Evolutionary conservation across 805 yeast genomes (phyloP).

Genomic region (Nakazawaea sp.): DNA sequence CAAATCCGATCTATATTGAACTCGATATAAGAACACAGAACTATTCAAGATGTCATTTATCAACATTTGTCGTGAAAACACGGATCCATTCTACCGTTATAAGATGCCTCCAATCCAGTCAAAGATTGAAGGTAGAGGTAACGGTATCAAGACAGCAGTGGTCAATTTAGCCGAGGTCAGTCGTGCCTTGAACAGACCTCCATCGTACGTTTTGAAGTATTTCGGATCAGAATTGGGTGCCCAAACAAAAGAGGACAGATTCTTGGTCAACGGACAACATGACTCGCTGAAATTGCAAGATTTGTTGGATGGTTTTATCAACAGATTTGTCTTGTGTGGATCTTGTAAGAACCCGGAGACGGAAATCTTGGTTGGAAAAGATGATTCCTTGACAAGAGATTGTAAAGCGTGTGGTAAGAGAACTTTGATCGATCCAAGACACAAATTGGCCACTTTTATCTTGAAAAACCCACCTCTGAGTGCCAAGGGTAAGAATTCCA

Average conservation of each 20-base stretch:
- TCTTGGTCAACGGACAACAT: slow-evolving; percentile 90
- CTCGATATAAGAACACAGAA: neutral
- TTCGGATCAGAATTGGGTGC: slow-evolving; percentile 98
- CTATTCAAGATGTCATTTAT: slow-evolving; percentile 62
- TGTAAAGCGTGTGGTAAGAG: slow-evolving; percentile 98
- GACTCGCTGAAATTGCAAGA: slow-evolving; percentile 89
- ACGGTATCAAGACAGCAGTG: slow-evolving; percentile 96
- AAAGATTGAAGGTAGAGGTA: slow-evolving; percentile 97
- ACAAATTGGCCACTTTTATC: slow-evolving; percentile 80
- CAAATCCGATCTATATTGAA: neutral
- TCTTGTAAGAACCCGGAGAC: slow-evolving; percentile 98
- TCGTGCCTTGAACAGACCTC: slow-evolving; percentile 89
- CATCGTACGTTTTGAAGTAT: slow-evolving; percentile 85
- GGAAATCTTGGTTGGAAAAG: slow-evolving; percentile 73
- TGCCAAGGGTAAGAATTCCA: slow-evolving; percentile 52
- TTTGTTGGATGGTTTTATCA: slow-evolving; percentile 87
- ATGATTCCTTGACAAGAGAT: slow-evolving; percentile 74
- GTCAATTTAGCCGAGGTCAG: slow-evolving; percentile 90
- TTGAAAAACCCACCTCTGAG: slow-evolving; percentile 80
- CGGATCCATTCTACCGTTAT: slow-evolving; percentile 98
- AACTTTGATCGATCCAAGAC: slow-evolving; percentile 76
- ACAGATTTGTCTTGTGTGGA: slow-evolving; percentile 87
- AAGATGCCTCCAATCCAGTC: slow-evolving; percentile 98
- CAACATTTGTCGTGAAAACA: slow-evolving; percentile 94
- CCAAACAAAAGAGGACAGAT: slow-evolving; percentile 85